These are phyloP conservation scores for Boletus vermiculosoides DNA, from an alignment of 768 basidiomycete species.

Conservation along the genomic window DNA sequence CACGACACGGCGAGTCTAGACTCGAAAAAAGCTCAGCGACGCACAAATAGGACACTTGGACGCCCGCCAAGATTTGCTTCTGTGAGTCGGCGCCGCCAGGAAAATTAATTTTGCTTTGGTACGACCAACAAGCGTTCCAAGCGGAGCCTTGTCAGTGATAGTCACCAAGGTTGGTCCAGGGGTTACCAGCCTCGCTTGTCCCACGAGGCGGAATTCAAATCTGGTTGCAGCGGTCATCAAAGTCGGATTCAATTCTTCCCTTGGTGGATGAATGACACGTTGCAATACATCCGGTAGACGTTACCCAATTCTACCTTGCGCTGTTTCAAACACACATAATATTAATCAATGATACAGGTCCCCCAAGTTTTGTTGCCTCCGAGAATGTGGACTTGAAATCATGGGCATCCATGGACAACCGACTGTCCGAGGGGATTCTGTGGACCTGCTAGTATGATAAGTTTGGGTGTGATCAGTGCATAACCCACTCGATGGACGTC, in stretches of 20 bases:
- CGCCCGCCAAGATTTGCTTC: neutral
- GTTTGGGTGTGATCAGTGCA: neutral
- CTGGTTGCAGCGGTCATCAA: neutral
- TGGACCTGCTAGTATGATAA: slow-evolving; percentile 5
- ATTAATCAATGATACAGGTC: neutral
- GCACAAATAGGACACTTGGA: neutral
- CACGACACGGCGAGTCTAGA: neutral
- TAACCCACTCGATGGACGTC: neutral
- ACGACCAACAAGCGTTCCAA: neutral
- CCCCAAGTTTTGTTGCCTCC: neutral
- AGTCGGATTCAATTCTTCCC: neutral
- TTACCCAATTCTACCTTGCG: slow-evolving; percentile 3
- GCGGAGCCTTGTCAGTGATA: neutral
- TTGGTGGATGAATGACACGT: slow-evolving; percentile 13
- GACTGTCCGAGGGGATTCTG: slow-evolving; percentile 7
- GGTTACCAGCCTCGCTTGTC: slow-evolving; percentile 11
- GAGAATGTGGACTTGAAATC: neutral
- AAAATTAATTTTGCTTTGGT: neutral
- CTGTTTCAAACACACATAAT: slow-evolving; percentile 8
- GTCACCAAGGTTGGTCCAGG: neutral
- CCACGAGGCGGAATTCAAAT: slow-evolving; percentile 20
- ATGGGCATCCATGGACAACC: slow-evolving; percentile 1
- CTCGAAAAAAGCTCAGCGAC: neutral
- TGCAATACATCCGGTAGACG: slow-evolving; percentile 7
- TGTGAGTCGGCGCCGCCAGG: neutral